A percentile compares a stretch with the other conserved stretches of the same genome.
Conservation (phyloP, 116 monocot genomes). For the Iris pallida region DNA sequence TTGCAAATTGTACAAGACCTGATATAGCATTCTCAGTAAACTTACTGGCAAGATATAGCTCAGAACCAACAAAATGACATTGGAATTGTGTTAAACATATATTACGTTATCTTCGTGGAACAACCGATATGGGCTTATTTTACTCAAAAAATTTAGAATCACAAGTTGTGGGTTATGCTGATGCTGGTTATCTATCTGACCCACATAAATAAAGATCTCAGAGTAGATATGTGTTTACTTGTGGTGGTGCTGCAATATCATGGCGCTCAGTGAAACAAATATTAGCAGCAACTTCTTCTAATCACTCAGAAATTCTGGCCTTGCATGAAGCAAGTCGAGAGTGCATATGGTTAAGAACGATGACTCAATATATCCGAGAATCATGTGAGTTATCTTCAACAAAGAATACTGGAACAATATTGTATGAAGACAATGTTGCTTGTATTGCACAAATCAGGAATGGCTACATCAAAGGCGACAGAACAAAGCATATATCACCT, state of each 20-base stretch:
- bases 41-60: too few species aligned
- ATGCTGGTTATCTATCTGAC: background rate
- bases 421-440: conserved; percentile 7
- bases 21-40: background rate
- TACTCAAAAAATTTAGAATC: too few species aligned
- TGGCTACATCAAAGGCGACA: conserved; percentile 6
- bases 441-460: conserved; percentile 10
- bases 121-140: too few species aligned
- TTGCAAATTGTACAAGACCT: background rate
- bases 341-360: conserved; percentile 2
- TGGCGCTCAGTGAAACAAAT: too few species aligned
- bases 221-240: too few species aligned
- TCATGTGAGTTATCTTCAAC: background rate
- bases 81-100: too few species aligned
- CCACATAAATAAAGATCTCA: background rate
- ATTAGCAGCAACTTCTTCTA: too few species aligned
- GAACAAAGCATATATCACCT: background rate
- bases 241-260: too few species aligned
- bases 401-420: background rate
- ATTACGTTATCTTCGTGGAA: too few species aligned
- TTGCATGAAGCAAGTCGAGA: conserved; percentile 7
- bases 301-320: background rate
- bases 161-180: too few species aligned
- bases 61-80: too few species aligned
- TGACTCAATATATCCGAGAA: conserved; percentile 1